Percentiles rank a stretch among this genome's conserved stretches.
Evolutionary conservation across 129 eudicot species (phyloP).

Genomic region (Arctium lappa): DNA sequence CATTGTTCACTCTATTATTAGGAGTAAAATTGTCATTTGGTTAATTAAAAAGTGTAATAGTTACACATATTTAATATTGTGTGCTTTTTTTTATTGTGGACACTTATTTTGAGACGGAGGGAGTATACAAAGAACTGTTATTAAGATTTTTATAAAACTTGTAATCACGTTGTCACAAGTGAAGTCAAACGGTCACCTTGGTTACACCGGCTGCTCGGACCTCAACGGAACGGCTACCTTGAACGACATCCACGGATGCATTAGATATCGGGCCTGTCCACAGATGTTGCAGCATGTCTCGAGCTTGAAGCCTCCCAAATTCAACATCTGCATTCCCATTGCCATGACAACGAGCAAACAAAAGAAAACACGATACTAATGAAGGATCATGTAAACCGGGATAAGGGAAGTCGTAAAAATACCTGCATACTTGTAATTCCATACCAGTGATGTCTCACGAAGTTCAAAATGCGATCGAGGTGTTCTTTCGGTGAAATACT

Average conservation of each 20-base stretch:
- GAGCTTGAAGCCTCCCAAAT: constrained; percentile 92
- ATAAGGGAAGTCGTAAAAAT: constrained; percentile 15
- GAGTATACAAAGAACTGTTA: no score
- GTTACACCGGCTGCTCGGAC: constrained; percentile 98
- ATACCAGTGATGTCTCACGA: constrained; percentile 86
- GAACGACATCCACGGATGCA: constrained; percentile 93
- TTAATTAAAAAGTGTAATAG: no score
- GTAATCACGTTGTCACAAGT: background rate
- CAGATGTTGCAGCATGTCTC: constrained; percentile 98
- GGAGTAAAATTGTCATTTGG: background rate
- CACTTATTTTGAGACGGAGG: no score
- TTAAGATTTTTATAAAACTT: background rate
- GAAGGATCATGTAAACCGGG: constrained; percentile 1
- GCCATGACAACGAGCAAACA: constrained; percentile 17
- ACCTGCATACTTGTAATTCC: constrained; percentile 99
- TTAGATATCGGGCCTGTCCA: constrained; percentile 98
- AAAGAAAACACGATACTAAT: background rate
- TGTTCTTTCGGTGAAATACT: constrained; percentile 94
- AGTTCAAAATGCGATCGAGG: constrained; percentile 88
- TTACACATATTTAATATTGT: no score
- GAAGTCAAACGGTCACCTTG: constrained; percentile 53
- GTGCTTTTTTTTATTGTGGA: no score
- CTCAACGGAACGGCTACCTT: constrained; percentile 92
- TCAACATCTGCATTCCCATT: constrained; percentile 58
- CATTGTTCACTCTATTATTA: background rate